Base-by-base conservation (phyloP, 352 stramenopile genomes). In the Pythium brachiatum region DNA sequence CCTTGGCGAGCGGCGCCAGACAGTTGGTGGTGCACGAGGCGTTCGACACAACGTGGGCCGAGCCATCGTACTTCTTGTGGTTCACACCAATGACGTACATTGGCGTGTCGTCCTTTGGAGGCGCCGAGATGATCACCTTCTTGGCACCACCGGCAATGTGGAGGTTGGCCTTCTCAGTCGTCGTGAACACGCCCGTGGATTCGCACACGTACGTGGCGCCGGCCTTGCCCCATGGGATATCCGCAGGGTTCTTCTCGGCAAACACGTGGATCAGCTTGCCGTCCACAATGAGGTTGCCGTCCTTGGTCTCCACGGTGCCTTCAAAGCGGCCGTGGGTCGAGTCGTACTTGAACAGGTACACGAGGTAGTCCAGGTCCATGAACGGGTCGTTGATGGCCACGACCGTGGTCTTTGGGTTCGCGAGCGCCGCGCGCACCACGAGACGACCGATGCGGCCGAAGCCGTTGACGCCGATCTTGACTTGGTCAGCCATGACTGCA, bases 61-160 rank as follows among this genome's bases (percentile, higher is more conserved):
- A 87, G 57, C 76, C 80, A 66, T 96, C 81, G 79, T 98, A 98
- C 53, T 92, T 81, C 20, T 82, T 77, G 62, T 96, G 74, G 81
- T 98, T 98, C 25, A 98, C 94, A 57, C 94, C 94, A 82, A 98
- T 97, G 26, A 98, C 94, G 70, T 97, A 98, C 94, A 98, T 98
- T 60, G 95, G 95, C 36, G 92, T 96, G 77, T 92, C 79, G 41
- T 83, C 66, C 76, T 95, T 96, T 50, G 95, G 94, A n/a, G 96
- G 95, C 21, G 96, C 96, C 48, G 91, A 98, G 70, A 99, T 98
- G 59, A 99, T 71, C 36, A 99, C 94, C 83, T 99, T 99, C 85
- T 98, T 98, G 73, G 88, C 89, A 39, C 95, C 95, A 66, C 90
- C 91, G 20, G 79, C 66, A 64, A 98, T 81, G 79, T 98, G 95